phyloP scores from a whole-genome alignment of 2,329 filamentous ascomycete genomes.

The Neonectria hederae region DNA sequence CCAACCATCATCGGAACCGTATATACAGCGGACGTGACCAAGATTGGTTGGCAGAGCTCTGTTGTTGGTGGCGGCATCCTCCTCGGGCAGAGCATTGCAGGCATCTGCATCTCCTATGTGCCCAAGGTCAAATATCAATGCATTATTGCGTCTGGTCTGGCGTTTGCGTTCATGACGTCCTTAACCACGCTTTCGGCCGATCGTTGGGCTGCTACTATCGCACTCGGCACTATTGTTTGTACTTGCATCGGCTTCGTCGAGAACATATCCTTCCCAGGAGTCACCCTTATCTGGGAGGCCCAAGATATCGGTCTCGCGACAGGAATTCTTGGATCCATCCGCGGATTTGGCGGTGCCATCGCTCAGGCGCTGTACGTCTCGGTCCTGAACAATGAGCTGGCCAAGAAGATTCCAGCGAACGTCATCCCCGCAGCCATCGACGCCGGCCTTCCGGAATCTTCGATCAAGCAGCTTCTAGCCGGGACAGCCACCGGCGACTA shows the following conservation, averaged over 20 bases:
- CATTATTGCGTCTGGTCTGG: slow-evolving; percentile 42
- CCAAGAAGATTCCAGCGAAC: slow-evolving; percentile 45
- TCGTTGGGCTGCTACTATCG: slow-evolving; percentile 44
- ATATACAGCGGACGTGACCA: slow-evolving; percentile 48
- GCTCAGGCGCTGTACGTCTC: slow-evolving; percentile 50
- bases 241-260: slow-evolving; percentile 50
- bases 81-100: slow-evolving; percentile 50
- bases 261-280: slow-evolving; percentile 53
- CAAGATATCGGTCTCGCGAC: slow-evolving; percentile 57
- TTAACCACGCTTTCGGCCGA: slow-evolving; percentile 42
- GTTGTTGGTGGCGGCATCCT: slow-evolving; percentile 53
- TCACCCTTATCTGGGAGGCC: slow-evolving; percentile 56
- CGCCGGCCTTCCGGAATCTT: slow-evolving; percentile 49
- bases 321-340: slow-evolving; percentile 57
- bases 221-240: slow-evolving; percentile 45
- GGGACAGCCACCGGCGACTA: slow-evolving; percentile 46
- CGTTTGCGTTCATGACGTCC: slow-evolving; percentile 48
- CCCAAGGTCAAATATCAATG: slow-evolving; percentile 49
- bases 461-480: slow-evolving; percentile 45
- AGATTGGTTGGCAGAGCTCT: slow-evolving; percentile 53
- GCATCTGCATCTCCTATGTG: slow-evolving; percentile 48
- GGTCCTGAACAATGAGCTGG: slow-evolving; percentile 49
- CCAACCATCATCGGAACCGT: slow-evolving; percentile 52
- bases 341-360: slow-evolving; percentile 52
- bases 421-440: slow-evolving; percentile 47